Evolutionary conservation across 2,329 filamentous ascomycete genomes (phyloP).

Genomic region (Teratosphaeria gauchensis): DNA sequence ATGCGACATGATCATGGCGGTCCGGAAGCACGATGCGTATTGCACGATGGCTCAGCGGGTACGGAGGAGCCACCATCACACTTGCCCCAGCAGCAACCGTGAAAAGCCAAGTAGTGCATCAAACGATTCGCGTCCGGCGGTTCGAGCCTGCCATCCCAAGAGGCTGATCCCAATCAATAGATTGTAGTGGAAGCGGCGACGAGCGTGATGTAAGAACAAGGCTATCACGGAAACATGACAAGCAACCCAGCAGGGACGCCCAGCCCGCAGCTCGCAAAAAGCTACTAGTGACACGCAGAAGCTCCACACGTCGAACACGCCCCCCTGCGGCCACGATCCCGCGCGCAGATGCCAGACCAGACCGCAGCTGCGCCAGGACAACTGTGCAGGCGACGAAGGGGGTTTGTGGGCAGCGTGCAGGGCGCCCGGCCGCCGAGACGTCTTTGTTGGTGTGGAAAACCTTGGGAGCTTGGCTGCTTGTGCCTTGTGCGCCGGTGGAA

Average conservation of each 20-base stretch:
- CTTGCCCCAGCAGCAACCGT: neutral
- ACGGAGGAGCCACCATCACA: neutral
- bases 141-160: constrained; percentile 1
- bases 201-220: constrained; percentile 1
- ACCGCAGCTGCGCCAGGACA: neutral
- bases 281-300: neutral
- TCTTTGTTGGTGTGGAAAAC: neutral
- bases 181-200: neutral
- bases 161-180: constrained; percentile 2
- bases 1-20: constrained; percentile 1
- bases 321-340: neutral
- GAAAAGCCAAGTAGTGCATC: constrained; percentile 1
- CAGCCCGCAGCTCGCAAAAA: constrained; percentile 1
- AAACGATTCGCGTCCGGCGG: constrained; percentile 1
- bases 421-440: neutral
- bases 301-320: neutral
- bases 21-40: neutral
- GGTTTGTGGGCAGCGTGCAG: neutral
- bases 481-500: neutral
- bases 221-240: constrained; percentile 1
- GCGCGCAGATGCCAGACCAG: neutral
- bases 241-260: neutral
- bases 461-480: neutral
- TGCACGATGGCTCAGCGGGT: neutral
- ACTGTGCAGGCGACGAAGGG: neutral